Conservation (phyloP, 768 basidiomycete species). For the Xanthoconium purpureum region DNA sequence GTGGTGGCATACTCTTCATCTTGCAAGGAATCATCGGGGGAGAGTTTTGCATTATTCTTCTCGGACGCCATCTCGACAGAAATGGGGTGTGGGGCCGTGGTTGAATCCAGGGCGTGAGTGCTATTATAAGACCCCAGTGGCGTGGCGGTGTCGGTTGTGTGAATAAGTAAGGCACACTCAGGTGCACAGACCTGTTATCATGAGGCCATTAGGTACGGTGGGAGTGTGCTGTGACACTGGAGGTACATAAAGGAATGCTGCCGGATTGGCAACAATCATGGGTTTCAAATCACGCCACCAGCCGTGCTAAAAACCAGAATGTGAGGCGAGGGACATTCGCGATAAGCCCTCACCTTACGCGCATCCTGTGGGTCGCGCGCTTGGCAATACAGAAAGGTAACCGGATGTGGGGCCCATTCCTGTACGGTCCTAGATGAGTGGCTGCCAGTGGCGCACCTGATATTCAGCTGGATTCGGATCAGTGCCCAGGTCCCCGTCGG, state of each 20-base stretch:
- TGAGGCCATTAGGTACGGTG: not conserved
- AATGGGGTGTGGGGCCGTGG: not conserved
- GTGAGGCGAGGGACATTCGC: not conserved
- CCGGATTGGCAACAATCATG: too few species aligned
- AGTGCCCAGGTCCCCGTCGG: not conserved
- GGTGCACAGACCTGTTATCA: not conserved
- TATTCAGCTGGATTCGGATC: not conserved
- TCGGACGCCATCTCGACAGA: slow-evolving; percentile 16
- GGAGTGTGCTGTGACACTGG: not conserved
- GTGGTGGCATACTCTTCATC: slow-evolving; percentile 21
- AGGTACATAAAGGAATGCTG: too few species aligned
- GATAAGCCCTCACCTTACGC: not conserved
- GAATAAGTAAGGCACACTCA: not conserved
- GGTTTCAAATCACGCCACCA: too few species aligned
- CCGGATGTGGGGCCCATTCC: not conserved
- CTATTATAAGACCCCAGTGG: not conserved
- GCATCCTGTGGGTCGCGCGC: not conserved
- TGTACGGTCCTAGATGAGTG: not conserved
- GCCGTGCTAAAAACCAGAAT: not conserved
- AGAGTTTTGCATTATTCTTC: slow-evolving; percentile 12
- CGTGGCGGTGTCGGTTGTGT: slow-evolving; percentile 4
- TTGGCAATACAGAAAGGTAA: not conserved
- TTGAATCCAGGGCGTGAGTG: not conserved
- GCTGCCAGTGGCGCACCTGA: not conserved
- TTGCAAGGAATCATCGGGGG: slow-evolving; percentile 15